Evolutionary conservation across 805 yeast genomes (phyloP), one percentile per base, ranked within the genome.

Genomic region (Candida corydali): DNA sequence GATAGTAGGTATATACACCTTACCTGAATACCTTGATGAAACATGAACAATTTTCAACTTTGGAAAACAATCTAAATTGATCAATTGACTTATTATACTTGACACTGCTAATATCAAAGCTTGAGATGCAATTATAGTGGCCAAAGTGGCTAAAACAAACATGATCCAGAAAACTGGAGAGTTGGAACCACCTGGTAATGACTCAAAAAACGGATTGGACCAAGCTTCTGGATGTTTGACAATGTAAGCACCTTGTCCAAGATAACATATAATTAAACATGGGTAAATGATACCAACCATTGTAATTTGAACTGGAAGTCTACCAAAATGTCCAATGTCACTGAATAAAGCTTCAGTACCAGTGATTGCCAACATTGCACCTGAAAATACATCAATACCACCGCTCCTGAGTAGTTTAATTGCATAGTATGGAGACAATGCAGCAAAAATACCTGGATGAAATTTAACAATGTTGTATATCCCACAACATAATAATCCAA

Each of bases 281-380:
- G 80, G 76, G 44, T 73, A 76, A n/a, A 75, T 78, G 39, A 74
- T 60, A 3, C 46, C 42, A 2, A 65, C 39, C 29, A 75, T 52
- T 7, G 80, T 65, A 8, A 76, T 36, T 43, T 75, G 78, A 31
- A 75, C 62, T 1, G 82, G 72, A 4, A 59, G 43, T 17, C 62
- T 60, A 3, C 79, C 76, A 47, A 76, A 74, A 47, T 74, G 80
- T 3, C 81, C 77, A 34, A 76, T 61, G 52, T 78, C 82, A 2
- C 82, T 80, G 57, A 78, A 78, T 78, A 78, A 71, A 5, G 82
- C 81, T 44, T 78, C 83, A 3, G 74, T 61, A 22, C 83, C 83
- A 0, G 84, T 76, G 17, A 78, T 55, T 1, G 77, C 60, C 29
- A 78, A 66, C 73, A 77, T 68, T 3, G 75, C 73, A 3, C 75